phyloP scores from a whole-genome alignment of 2,329 filamentous ascomycete genomes.

The Thelonectria olida region DNA sequence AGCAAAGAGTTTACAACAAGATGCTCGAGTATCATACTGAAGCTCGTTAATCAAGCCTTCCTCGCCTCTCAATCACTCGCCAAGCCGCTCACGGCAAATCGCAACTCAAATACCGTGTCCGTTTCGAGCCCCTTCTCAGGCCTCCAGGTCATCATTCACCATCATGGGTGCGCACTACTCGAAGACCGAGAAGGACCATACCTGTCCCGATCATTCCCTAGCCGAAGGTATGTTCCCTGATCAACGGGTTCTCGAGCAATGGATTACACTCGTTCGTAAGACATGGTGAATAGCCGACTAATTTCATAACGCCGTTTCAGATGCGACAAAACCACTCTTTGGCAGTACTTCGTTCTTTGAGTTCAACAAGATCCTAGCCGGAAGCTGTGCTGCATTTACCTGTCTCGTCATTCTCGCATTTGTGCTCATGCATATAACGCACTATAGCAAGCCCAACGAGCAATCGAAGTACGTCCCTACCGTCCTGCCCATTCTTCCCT shows the following conservation, averaged over 20 bases:
- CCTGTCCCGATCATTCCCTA: constrained; percentile 8
- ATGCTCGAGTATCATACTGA: too few species aligned
- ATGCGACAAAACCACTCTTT: constrained; percentile 22
- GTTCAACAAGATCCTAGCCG: constrained; percentile 30
- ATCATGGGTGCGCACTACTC: constrained; percentile 9
- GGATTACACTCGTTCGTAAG: too few species aligned
- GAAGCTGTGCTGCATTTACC: constrained; percentile 27
- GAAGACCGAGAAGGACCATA: constrained; percentile 8
- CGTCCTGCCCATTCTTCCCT: too few species aligned
- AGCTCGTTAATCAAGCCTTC: too few species aligned
- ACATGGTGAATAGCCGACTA: not conserved
- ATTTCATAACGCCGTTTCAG: not conserved
- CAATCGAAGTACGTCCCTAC: constrained; percentile 31
- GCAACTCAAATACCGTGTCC: too few species aligned
- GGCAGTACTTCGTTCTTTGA: constrained; percentile 24
- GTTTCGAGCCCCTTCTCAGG: not conserved
- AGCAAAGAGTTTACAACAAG: too few species aligned
- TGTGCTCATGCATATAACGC: constrained; percentile 29
- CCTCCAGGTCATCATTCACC: not conserved
- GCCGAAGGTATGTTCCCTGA: not conserved
- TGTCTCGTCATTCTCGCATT: constrained; percentile 26
- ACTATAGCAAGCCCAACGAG: constrained; percentile 31
- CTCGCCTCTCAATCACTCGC: too few species aligned
- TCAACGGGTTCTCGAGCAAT: not conserved
- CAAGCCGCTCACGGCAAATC: too few species aligned